Evolutionary conservation across 768 basidiomycete species (phyloP), one percentile per base, ranked within the genome.

Genomic region (Pleurotus cornucopiae): DNA sequence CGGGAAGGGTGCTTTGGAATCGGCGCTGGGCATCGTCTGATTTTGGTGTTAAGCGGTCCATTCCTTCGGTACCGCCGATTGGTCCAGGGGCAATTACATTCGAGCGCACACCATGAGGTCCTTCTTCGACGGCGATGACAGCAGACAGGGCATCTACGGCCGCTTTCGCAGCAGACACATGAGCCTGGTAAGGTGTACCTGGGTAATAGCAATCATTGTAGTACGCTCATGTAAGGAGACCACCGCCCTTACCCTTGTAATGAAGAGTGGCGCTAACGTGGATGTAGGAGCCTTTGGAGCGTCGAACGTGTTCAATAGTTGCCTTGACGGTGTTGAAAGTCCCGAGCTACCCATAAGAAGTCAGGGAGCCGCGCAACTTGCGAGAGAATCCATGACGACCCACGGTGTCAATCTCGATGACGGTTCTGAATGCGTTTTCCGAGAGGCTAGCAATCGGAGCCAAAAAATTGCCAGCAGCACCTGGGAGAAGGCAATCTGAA

Each of bases 381-480:
- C 4, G 18, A 30, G 30, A 39, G 21, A 41, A 21, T 37, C 20
- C 14, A 49, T 46, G 23, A 56, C 43, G 43, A 69, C 82, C 7
- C 65, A 91, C 91, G 7, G 91, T 88, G 70, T 98, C 96, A 63
- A 98, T 98, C 66, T 94, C 91, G 57, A 98, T 77, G 34, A 98
- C 95, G 1, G 94, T 94, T 67, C 76, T 82, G 79, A 98, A 98
- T 2, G 86, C 96, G 65, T 93, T 94, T 67, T 90, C 86, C 2
- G 91, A 94, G 57, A 97, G 78, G 1, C 79, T 82, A 39, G 84
- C 82, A 57, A 96, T 91, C 13, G 94, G 88, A 1, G 89, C 88
- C 25, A 99, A 77, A 73, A 98, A 99, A 74, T 98, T 99, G 2
- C 96, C 96, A 57, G 96, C 96, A 41, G 94, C 94, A 59, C 92